Conservation (phyloP, 1,284 basidiomycete genomes). For the Xerocomus nothofagi region DNA sequence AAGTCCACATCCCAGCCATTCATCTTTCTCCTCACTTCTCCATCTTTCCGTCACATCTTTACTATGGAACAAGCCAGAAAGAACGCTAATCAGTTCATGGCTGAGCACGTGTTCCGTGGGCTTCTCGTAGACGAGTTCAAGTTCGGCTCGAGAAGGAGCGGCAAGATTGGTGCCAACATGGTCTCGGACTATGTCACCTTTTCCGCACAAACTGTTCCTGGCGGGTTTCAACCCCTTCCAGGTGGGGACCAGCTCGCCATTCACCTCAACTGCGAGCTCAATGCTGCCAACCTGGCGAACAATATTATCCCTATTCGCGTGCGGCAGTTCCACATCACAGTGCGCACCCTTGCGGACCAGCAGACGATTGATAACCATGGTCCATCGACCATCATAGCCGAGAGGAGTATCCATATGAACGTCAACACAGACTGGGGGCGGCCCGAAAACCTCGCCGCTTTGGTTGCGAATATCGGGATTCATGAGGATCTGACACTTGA, state of each 20-base stretch:
- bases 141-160: background rate
- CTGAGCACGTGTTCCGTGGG: background rate
- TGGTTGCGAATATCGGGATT: slow-evolving; percentile 4
- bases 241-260: background rate
- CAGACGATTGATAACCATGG: slow-evolving; percentile 3
- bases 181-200: slow-evolving; percentile 4
- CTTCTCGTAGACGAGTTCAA: slow-evolving; percentile 15
- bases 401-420: slow-evolving; percentile 10
- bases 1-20: background rate
- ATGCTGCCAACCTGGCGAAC: slow-evolving; percentile 3
- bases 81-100: slow-evolving; percentile 5
- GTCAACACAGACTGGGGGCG: slow-evolving; percentile 8
- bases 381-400: slow-evolving; percentile 9
- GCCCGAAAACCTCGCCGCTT: slow-evolving; percentile 1
- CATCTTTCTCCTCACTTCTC: background rate
- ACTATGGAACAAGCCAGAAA: slow-evolving; percentile 3
- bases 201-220: background rate
- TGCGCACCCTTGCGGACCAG: slow-evolving; percentile 8
- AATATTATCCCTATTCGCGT: slow-evolving; percentile 1
- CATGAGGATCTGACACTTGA: slow-evolving; percentile 1
- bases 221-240: background rate
- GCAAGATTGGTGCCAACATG: slow-evolving; percentile 9
- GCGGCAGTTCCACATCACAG: slow-evolving; percentile 9
- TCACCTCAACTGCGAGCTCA: slow-evolving; percentile 11
- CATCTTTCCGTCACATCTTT: background rate